Conservation (phyloP, 768 basidiomycete species). For the Mycena polygramma region DNA sequence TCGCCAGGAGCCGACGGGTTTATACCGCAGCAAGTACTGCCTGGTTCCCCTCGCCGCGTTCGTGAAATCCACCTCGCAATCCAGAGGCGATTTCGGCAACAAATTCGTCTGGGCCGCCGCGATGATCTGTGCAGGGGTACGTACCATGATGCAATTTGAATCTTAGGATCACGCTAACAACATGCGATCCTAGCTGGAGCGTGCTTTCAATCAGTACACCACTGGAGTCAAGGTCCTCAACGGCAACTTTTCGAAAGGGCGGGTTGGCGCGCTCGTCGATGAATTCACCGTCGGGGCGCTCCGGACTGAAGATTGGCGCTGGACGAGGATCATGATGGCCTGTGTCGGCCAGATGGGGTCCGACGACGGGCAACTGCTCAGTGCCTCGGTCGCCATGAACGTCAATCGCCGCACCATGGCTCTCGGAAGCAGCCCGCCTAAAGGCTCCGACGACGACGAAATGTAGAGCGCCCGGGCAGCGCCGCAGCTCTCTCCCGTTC, state of each 20-base stretch:
- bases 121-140: slow-evolving; percentile 14
- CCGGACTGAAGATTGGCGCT: slow-evolving; percentile 5
- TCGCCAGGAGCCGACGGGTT: background rate
- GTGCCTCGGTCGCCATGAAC: background rate
- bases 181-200: background rate
- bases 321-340: background rate
- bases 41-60: background rate
- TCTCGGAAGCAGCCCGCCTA: slow-evolving; percentile 11
- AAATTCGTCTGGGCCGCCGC: background rate
- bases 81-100: slow-evolving; percentile 9
- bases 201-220: slow-evolving; percentile 12
- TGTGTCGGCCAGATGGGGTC: background rate
- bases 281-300: background rate
- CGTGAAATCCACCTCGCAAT: background rate
- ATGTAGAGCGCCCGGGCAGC: too few relatives aligned
- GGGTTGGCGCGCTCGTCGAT: background rate
- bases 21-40: slow-evolving; percentile 6
- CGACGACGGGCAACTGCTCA: background rate
- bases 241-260: background rate
- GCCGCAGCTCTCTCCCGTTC: background rate
- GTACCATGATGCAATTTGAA: background rate
- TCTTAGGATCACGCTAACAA: background rate
- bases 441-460: background rate
- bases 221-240: slow-evolving; percentile 11
- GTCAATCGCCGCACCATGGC: slow-evolving; percentile 5